A percentile compares a stretch with the other conserved stretches of the same genome.
These are phyloP conservation scores for Annona squamosa DNA, from an alignment of 164 flowering plant genomes.

Conservation along the genomic window DNA sequence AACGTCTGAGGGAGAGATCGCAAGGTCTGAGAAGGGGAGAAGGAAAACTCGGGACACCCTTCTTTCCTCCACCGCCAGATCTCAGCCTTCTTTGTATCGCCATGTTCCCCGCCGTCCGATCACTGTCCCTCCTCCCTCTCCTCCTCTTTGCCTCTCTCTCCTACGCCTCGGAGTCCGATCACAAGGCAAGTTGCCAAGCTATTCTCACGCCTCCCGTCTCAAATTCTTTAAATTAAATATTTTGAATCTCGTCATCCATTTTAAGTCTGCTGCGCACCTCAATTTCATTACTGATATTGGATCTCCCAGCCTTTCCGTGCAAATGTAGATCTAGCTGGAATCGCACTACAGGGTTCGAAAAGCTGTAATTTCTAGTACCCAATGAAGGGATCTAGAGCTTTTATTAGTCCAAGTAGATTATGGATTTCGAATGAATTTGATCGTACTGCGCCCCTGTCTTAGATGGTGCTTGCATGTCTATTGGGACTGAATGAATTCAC, in stretches of 20 bases:
- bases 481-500: background rate
- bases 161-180: slow-evolving; percentile 61
- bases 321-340: background rate
- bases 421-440: background rate
- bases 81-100: slow-evolving; percentile 2
- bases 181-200: slow-evolving; percentile 36
- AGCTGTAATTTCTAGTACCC: background rate
- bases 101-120: slow-evolving; percentile 44
- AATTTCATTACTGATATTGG: background rate
- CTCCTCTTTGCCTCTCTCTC: slow-evolving; percentile 19
- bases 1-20: too few species aligned
- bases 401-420: background rate
- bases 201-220: too few species aligned
- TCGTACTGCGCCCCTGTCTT: background rate
- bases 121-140: slow-evolving; percentile 11
- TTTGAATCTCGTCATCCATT: background rate
- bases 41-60: background rate
- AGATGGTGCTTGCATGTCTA: background rate
- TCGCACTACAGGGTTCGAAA: background rate
- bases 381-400: background rate
- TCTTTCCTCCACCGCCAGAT: background rate
- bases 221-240: background rate
- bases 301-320: background rate
- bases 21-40: background rate
- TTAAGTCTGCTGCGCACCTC: background rate